Evolutionary conservation across 176 grass and related monocot genomes (phyloP).

Genomic region (Avena insularis): DNA sequence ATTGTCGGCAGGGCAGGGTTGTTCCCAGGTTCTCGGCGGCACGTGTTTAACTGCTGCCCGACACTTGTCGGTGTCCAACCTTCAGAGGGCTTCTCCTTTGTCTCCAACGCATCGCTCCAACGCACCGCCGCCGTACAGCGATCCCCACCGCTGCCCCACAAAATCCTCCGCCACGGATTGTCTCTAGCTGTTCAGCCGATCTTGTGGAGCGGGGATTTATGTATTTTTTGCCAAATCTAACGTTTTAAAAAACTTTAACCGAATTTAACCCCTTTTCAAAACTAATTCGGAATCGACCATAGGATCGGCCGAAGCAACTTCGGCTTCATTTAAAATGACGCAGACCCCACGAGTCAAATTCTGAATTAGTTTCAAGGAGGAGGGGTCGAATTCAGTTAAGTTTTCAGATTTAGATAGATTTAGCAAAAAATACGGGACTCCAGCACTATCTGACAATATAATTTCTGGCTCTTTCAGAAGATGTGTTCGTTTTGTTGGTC

Average conservation of each 20-base stretch:
- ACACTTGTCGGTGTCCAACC: constrained; percentile 37
- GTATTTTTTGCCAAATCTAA: too few species aligned
- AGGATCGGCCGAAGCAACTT: too few species aligned
- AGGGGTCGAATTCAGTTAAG: too few species aligned
- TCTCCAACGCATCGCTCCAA: constrained; percentile 2
- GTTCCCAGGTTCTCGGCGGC: not conserved
- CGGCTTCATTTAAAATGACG: too few species aligned
- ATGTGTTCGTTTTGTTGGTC: not conserved
- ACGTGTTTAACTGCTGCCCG: constrained; percentile 11
- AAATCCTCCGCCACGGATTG: not conserved
- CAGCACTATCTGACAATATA: not conserved
- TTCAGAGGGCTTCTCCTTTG: constrained; percentile 8
- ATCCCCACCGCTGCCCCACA: not conserved
- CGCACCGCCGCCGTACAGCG: not conserved
- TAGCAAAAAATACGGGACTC: not conserved
- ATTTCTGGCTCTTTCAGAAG: not conserved
- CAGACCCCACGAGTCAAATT: too few species aligned
- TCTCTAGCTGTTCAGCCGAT: not conserved
- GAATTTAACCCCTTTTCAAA: too few species aligned
- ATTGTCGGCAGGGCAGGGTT: not conserved
- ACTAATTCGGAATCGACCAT: too few species aligned
- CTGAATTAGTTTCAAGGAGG: too few species aligned
- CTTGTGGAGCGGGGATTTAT: not conserved
- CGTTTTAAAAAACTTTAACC: too few species aligned
- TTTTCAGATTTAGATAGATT: too few species aligned